Evolutionary conservation across 108 stramenopile genomes (phyloP), one percentile per base, ranked within the genome.

Genomic region (Cyclotella baltica): DNA sequence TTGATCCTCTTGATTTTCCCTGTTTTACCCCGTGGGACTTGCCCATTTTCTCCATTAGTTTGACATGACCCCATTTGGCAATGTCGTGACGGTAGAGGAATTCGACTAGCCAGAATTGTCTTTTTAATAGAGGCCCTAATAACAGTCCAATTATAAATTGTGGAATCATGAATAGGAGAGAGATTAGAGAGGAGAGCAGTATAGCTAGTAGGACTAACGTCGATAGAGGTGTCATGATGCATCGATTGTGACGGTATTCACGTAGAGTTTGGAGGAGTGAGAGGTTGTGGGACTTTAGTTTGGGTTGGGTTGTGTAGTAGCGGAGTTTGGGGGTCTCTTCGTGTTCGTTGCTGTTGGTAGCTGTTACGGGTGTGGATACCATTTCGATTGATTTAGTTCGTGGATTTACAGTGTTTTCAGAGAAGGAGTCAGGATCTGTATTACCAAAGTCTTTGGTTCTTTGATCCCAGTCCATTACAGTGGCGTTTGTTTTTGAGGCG

Each of bases 141-240:
- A 95, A 35, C n/a, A 93, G 22, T 10, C 92, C 92, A 36, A 95
- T 13, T 0, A 89, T 9, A 23, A 95, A 83, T 40, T 76, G 79
- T 10, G 92, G 94, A 57, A 88, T 62, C 52, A 76, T 68, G n/a
- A 88, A 53, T 19, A 87, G 13, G 31, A 89, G 56, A 0, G 80
- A 76, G 0, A 87, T 28, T 0, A 89, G 47, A 38, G 87, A 80
- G 22, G 90, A 85, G 0, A 89, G 16, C 2, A 78, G 58, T 1
- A 92, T 58, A 3, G 78, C 28, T 1, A 92, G 18, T 25, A 93
- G 50, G 64, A 91, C 80, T 11, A 86, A 13, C 2, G 80, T 40
- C 0, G 94, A 83, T 10, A 89, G 20, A 4, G 90, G 89, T 30
- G 71, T 63, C 94, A 95, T 95, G 38, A 95, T 22, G 65, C 92